These are phyloP conservation scores for Penicillium sp. DNA, from an alignment of 2,329 filamentous ascomycete species.

Conservation along the genomic window DNA sequence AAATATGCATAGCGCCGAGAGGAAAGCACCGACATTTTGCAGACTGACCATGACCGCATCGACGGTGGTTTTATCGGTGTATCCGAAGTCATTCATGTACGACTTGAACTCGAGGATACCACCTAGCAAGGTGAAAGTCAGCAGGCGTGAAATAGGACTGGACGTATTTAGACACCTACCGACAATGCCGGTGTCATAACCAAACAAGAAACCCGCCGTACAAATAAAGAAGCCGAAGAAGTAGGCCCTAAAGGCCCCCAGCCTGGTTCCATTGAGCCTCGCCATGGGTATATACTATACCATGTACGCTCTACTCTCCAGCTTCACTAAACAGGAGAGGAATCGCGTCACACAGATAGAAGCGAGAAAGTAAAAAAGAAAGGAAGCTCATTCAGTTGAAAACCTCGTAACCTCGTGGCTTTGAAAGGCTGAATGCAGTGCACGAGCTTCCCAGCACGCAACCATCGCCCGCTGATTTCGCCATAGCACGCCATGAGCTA, in stretches of 20 bases:
- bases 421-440: not conserved
- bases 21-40: constrained; percentile 50
- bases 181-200: constrained; percentile 33
- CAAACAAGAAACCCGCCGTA: constrained; percentile 31
- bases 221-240: constrained; percentile 24
- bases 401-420: not conserved
- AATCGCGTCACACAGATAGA: not conserved
- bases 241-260: constrained; percentile 22
- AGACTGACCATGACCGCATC: constrained; percentile 47
- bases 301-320: not conserved
- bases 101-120: constrained; percentile 44
- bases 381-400: not conserved
- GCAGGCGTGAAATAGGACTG: not conserved
- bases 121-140: constrained; percentile 13
- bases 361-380: not conserved
- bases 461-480: constrained; percentile 16
- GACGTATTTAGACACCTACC: constrained; percentile 15
- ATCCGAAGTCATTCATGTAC: constrained; percentile 42
- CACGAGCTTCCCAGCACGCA: constrained; percentile 15
- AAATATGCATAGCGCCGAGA: constrained; percentile 48
- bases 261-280: constrained; percentile 16
- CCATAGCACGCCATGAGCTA: constrained; percentile 22
- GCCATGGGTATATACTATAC: constrained; percentile 4
- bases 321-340: not conserved
- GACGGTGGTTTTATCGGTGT: constrained; percentile 40